phyloP scores from a whole-genome alignment of 768 basidiomycete species.

The Mycena vitilis region DNA sequence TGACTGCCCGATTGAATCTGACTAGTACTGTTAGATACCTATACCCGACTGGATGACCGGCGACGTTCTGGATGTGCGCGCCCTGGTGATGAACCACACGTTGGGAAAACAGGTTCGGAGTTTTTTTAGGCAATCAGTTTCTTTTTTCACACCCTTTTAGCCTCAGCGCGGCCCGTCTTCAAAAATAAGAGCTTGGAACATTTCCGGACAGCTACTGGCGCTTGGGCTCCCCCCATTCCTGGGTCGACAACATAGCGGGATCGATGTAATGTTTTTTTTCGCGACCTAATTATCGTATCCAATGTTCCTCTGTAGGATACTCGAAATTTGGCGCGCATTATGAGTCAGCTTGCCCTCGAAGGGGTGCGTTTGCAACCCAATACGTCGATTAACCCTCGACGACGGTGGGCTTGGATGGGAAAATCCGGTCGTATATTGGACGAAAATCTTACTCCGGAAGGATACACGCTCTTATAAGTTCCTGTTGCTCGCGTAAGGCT shows the following conservation, averaged over 20 bases:
- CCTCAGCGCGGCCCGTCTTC: slow-evolving; percentile 20
- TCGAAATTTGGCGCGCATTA: slow-evolving; percentile 87
- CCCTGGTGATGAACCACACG: slow-evolving; percentile 54
- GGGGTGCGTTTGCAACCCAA: slow-evolving; percentile 81
- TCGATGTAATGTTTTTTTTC: slow-evolving; percentile 75
- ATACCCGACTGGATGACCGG: slow-evolving; percentile 82
- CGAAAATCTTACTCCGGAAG: slow-evolving; percentile 38
- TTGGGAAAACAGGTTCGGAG: slow-evolving; percentile 20
- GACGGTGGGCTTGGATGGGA: slow-evolving; percentile 91
- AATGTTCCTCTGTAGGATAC: slow-evolving; percentile 70
- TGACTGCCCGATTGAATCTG: slow-evolving; percentile 6
- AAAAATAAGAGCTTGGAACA: slow-evolving; percentile 61
- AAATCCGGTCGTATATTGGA: slow-evolving; percentile 75
- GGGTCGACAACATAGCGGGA: slow-evolving; percentile 89
- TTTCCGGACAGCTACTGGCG: slow-evolving; percentile 78
- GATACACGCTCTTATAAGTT: not conserved
- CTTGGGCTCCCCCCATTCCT: slow-evolving; percentile 81
- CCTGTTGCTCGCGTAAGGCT: slow-evolving; percentile 5
- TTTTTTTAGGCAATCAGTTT: slow-evolving; percentile 22
- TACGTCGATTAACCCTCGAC: slow-evolving; percentile 69
- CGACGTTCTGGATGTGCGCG: slow-evolving; percentile 81
- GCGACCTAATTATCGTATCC: slow-evolving; percentile 24
- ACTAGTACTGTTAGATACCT: slow-evolving; percentile 58
- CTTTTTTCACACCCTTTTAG: slow-evolving; percentile 30
- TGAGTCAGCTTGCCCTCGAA: slow-evolving; percentile 80